phyloP scores from a whole-genome alignment of 1,284 basidiomycete species.

The Pseudomicrostroma phylloplanum region DNA sequence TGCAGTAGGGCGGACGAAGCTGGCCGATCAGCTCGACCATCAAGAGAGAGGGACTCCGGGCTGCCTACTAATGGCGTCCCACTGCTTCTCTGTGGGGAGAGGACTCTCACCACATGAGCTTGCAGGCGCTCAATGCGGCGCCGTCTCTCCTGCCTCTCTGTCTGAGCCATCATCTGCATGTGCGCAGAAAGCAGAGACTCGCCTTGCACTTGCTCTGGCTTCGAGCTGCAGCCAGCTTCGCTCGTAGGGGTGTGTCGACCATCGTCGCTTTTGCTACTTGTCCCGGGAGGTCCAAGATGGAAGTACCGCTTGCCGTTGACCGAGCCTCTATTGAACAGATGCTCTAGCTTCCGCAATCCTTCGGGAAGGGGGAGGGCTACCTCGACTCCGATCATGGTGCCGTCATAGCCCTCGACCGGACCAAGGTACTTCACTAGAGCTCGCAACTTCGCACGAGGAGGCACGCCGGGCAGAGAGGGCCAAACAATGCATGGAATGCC shows the following conservation, averaged over 20 bases:
- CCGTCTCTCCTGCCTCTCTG: conserved; percentile 17
- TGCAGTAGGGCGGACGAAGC: too few relatives aligned
- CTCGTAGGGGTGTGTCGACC: too few relatives aligned
- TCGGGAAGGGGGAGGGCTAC: conserved; percentile 17
- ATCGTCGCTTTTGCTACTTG: too few relatives aligned
- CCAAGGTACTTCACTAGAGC: conserved; percentile 36
- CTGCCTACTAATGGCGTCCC: too few relatives aligned
- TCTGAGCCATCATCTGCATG: conserved; percentile 1
- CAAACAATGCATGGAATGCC: conserved; percentile 32
- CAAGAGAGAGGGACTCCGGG: too few relatives aligned
- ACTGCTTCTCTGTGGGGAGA: not conserved
- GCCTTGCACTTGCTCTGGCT: not conserved
- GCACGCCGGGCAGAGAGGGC: not conserved
- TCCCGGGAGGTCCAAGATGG: conserved; percentile 59
- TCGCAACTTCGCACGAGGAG: conserved; percentile 10
- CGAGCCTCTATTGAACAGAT: conserved; percentile 68
- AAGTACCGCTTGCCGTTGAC: conserved; percentile 75
- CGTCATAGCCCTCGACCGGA: conserved; percentile 17
- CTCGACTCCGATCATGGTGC: conserved; percentile 33
- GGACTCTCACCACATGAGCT: not conserved
- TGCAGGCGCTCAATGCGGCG: conserved; percentile 14
- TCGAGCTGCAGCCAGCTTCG: too few relatives aligned
- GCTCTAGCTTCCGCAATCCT: conserved; percentile 6
- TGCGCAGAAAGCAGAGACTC: not conserved
- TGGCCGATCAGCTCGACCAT: too few relatives aligned